phyloP scores from a whole-genome alignment of 2,329 filamentous ascomycete species.

The Chaetomiaceae sp. region DNA sequence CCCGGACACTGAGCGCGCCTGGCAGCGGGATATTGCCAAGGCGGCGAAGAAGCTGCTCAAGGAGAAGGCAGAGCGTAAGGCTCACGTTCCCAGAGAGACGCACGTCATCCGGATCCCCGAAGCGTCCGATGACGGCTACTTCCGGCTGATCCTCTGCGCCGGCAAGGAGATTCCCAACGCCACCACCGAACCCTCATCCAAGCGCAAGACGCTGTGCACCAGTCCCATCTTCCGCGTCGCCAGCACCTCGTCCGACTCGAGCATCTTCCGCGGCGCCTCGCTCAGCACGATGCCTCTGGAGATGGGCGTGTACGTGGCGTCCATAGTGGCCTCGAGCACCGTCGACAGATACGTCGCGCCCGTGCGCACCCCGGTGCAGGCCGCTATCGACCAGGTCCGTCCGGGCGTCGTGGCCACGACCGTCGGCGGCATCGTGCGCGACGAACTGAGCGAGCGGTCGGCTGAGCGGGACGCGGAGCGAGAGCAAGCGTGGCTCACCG shows the following conservation, averaged over 20 bases:
- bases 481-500: conserved; percentile 1
- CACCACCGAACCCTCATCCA: background rate
- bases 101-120: conserved; percentile 59
- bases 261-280: conserved; percentile 58
- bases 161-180: conserved; percentile 28
- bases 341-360: conserved; percentile 40
- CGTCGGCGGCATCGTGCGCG: conserved; percentile 37
- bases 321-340: conserved; percentile 40
- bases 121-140: conserved; percentile 59
- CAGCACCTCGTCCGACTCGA: conserved; percentile 56
- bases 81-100: conserved; percentile 55
- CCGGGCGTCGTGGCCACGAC: conserved; percentile 34
- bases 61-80: conserved; percentile 36
- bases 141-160: conserved; percentile 58
- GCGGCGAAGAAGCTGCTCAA: conserved; percentile 51
- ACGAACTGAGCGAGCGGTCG: conserved; percentile 25
- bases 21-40: conserved; percentile 61
- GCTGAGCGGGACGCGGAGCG: conserved; percentile 16
- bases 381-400: conserved; percentile 33
- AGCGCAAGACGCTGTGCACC: conserved; percentile 50
- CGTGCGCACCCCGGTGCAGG: conserved; percentile 37
- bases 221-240: conserved; percentile 65
- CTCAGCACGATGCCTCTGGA: conserved; percentile 60
- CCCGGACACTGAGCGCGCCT: conserved; percentile 54
- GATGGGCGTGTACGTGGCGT: conserved; percentile 51